Conservation (phyloP, 2,329 filamentous ascomycete genomes). For the Pyrenophora seminiperda region DNA sequence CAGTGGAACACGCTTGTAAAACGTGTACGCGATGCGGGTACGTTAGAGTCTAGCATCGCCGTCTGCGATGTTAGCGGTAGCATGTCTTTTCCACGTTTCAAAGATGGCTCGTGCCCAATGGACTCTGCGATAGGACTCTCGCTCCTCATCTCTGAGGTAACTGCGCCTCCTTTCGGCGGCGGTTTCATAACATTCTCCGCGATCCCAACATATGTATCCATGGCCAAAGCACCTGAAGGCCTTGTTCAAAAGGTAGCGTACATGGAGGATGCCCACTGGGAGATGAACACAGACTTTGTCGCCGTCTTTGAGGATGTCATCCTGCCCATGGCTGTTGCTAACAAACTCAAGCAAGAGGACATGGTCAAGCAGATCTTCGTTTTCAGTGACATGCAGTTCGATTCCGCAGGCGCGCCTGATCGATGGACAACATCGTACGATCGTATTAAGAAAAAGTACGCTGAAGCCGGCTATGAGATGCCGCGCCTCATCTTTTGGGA, state of each 20-base stretch:
- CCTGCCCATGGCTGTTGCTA: conserved; percentile 58
- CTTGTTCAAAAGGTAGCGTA: conserved; percentile 52
- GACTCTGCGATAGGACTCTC: conserved; percentile 62
- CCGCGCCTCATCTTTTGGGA: conserved; percentile 68
- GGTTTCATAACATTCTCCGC: conserved; percentile 61
- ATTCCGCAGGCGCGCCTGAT: conserved; percentile 41
- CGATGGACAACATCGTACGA: conserved; percentile 57
- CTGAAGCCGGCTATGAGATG: conserved; percentile 60
- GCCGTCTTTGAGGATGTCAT: conserved; percentile 61
- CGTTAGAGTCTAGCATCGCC: conserved; percentile 59
- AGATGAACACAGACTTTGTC: conserved; percentile 58
- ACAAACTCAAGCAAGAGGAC: conserved; percentile 59
- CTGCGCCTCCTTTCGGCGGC: conserved; percentile 59
- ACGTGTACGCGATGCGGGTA: conserved; percentile 62
- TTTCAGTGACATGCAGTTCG: conserved; percentile 67
- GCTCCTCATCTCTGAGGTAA: conserved; percentile 60
- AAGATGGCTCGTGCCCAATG: conserved; percentile 57
- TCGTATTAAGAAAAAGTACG: conserved; percentile 55
- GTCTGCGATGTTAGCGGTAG: conserved; percentile 64
- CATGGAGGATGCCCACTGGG: conserved; percentile 47
- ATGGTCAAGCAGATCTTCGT: conserved; percentile 68
- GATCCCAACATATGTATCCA: conserved; percentile 48
- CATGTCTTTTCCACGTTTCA: conserved; percentile 52
- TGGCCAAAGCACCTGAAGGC: conserved; percentile 41
- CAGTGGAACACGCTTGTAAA: conserved; percentile 65